Percentiles rank a stretch among this genome's conserved stretches.
Evolutionary conservation across 306 rosid genomes (phyloP).

Genomic region (Comarum palustre): DNA sequence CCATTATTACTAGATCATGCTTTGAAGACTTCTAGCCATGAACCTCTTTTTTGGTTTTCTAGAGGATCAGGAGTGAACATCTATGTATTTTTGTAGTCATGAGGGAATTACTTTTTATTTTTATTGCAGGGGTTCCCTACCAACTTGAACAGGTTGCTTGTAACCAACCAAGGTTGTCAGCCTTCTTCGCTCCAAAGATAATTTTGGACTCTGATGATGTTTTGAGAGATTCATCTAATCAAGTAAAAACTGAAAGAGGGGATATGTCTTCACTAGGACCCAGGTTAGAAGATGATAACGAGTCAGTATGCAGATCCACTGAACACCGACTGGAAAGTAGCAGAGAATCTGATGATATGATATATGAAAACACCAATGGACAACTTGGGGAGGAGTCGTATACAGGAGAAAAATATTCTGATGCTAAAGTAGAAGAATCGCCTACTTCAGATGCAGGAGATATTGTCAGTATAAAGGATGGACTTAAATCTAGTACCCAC

Average conservation of each 20-base stretch:
- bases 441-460: conserved; percentile 35
- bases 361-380: conserved; percentile 33
- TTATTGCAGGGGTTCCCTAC: conserved; percentile 70
- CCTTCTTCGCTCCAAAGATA: conserved; percentile 57
- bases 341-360: conserved; percentile 34
- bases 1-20: conserved; percentile 1
- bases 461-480: conserved; percentile 31
- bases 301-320: conserved; percentile 31
- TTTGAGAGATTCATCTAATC: conserved; percentile 28
- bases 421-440: conserved; percentile 30
- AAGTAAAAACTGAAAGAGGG: conserved; percentile 40
- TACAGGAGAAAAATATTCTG: conserved; percentile 31
- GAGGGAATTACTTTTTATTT: conserved; percentile 10
- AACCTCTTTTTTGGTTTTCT: background rate
- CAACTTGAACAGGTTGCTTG: conserved; percentile 64
- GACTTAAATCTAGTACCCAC: conserved; percentile 33
- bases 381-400: conserved; percentile 28
- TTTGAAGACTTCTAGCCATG: conserved; percentile 7
- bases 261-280: conserved; percentile 34
- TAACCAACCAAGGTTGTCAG: conserved; percentile 72
- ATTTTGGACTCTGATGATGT: conserved; percentile 30
- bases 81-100: background rate
- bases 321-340: conserved; percentile 27
- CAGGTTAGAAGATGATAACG: conserved; percentile 35
- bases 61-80: background rate